Base-by-base conservation (phyloP, 2,329 filamentous ascomycete genomes). In the Aspergillus viridinutans region DNA sequence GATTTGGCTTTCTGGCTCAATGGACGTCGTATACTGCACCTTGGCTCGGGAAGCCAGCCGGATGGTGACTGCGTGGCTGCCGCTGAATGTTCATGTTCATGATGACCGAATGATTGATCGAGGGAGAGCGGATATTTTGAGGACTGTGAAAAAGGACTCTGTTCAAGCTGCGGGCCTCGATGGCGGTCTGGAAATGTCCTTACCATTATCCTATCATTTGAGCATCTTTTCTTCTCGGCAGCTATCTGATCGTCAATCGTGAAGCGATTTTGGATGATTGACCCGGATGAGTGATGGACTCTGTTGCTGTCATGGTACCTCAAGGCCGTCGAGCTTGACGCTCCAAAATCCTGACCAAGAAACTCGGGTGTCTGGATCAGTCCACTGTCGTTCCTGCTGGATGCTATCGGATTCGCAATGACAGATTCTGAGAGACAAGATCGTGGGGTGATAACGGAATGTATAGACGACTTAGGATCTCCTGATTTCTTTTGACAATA, bases 161-260 rank as follows among this genome's bases (percentile, higher is more conserved):
- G 10, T 2, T 49, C 38, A 29, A 26, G 43, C 32, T 20, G 28
- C n/a, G 23, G 21, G 26, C 8, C 14, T 5, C 17, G 17, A 23
- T 35, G 21, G 49, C 21, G 10, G 9, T n/a, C 26, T 35, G 12
- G 8, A 23, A 3, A 17, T 14, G 23, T 14, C 9, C 14, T 23
- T 25, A 23, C 14, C 3, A 23, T 47, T 10, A 14, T 21, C 23
- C 23, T 21, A 26, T 49, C 23, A n/a, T 52, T 49, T 7, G 57
- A 52, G 43, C 21, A 55, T 4, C 55, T 49, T 21, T 63, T 53
- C 29, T 57, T 49, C 43, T 71, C 66, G 35, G 61, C 65, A 53
- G 66, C 56, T 10, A 62, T 49, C 53, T 71, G 67, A 14, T 70
- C 65, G 32, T 71, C 67, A 32, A 70, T 61, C 3, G 64, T 69